Base-by-base conservation (phyloP, 768 basidiomycete genomes). In the Ramaria sp. region DNA sequence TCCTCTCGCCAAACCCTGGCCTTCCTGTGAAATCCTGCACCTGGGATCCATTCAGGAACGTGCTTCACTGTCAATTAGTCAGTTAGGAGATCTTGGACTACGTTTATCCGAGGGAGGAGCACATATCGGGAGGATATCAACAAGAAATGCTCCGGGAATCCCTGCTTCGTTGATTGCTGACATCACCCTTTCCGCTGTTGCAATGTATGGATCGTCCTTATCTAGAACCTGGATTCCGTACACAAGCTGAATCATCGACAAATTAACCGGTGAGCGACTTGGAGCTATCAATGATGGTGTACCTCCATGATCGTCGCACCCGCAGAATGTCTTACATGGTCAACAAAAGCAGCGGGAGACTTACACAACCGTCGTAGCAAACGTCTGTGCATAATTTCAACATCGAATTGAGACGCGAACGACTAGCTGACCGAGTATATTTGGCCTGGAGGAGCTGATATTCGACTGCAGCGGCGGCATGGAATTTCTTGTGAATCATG, bases 1-100 rank as follows among this genome's bases (percentile, higher is more conserved):
- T 72, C 73, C 34, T 64, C 66, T 50, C 73, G 76, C 86, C 86
- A 88, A 10, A 59, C 64, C 9, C 57, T 68, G 0, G 85, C 84
- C 58, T 82, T 83, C n/a, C 70, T 68, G 65, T 80, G 78, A 71
- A 88, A 91, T 1, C 76, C 76, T 5, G 80, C 75, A 12, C 85
- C 85, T 22, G 88, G 88, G 48, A 79, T 70, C 82, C 84, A 88
- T 43, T 65, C 63, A 0, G 88, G 88, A 31, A 88, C 64, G 61
- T 78, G 65, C 63, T 74, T 75, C 62, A 61, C 62, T 63, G 54
- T 17, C 30, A 15, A 51, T n/a, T 4, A n/a, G 2, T 6, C 15
- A 33, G 7, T 15, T 17, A 27, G 31, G 13, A 9, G 0, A 11
- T 10, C 4, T n/a, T n/a, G n/a, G 33, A 2, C 39, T 19, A 15